A percentile compares a stretch with the other conserved stretches of the same genome.
phyloP scores from a whole-genome alignment of 2,329 filamentous ascomycete genomes.

The Emmonsiellopsis sp. region DNA sequence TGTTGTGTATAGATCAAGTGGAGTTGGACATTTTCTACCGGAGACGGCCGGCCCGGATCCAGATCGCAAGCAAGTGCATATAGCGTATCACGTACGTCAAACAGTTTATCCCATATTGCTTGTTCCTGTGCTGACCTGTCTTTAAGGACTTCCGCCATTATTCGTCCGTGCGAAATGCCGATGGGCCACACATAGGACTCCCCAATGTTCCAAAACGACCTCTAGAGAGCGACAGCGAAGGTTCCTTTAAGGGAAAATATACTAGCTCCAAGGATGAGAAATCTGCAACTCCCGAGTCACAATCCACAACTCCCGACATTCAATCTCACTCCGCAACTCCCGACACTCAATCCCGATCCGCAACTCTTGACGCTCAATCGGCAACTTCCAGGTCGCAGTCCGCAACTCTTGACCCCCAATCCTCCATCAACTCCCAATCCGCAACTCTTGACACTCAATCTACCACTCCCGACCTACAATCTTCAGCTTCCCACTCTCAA shows the following conservation, averaged over 20 bases:
- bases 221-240: not conserved
- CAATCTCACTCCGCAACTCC: no score
- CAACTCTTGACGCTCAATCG: no score
- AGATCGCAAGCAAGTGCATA: slow-evolving; percentile 38
- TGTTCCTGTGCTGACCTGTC: not conserved
- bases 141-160: slow-evolving; percentile 55
- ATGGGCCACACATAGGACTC: slow-evolving; percentile 49
- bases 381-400: no score
- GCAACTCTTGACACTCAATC: not conserved
- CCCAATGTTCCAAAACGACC: slow-evolving; percentile 34
- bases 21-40: slow-evolving; percentile 33
- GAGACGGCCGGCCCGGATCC: slow-evolving; percentile 31
- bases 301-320: slow-evolving; percentile 4
- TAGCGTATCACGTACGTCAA: slow-evolving; percentile 53
- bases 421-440: not conserved
- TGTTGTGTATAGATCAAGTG: slow-evolving; percentile 44
- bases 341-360: no score
- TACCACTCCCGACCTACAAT: slow-evolving; percentile 10
- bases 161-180: slow-evolving; percentile 53
- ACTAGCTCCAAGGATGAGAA: slow-evolving; percentile 1
- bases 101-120: slow-evolving; percentile 6
- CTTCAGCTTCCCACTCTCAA: slow-evolving; percentile 7
- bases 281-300: slow-evolving; percentile 12
- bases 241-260: not conserved
- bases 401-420: no score